Conservation (phyloP, 257 asterid genomes). For the Fraxinus cuspidata region DNA sequence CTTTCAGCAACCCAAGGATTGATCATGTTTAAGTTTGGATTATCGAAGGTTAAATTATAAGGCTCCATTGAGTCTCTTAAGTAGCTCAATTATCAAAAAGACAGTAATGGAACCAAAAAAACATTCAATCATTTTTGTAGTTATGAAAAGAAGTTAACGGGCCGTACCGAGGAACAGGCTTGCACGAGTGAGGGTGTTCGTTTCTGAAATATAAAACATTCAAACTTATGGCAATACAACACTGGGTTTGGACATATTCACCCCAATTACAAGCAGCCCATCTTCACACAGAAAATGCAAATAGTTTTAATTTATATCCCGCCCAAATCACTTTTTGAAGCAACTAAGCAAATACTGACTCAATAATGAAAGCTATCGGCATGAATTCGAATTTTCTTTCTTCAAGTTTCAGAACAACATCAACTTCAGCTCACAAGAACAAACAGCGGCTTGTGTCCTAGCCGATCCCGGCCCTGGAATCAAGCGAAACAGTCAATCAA, state of each 20-base stretch:
- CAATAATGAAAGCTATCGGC: background rate
- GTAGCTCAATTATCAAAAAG: too few relatives aligned
- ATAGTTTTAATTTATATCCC: background rate
- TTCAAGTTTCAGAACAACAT: background rate
- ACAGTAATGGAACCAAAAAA: too few relatives aligned
- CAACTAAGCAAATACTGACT: background rate
- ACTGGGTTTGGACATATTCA: background rate
- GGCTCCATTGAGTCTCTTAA: too few relatives aligned
- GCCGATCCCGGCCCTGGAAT: constrained; percentile 70
- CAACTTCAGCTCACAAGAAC: constrained; percentile 63
- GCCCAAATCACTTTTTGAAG: background rate
- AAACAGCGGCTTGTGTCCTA: constrained; percentile 71
- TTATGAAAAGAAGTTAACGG: too few relatives aligned
- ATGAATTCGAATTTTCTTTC: background rate
- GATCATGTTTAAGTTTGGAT: too few relatives aligned
- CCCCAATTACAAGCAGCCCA: background rate
- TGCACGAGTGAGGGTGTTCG: too few relatives aligned
- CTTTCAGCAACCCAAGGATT: too few relatives aligned
- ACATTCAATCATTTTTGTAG: too few relatives aligned
- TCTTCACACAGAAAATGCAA: background rate
- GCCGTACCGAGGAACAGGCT: too few relatives aligned
- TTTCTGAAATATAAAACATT: too few relatives aligned
- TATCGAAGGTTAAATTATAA: too few relatives aligned
- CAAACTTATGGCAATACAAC: background rate
- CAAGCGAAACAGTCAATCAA: constrained; percentile 21